Base-by-base conservation (phyloP, 2,329 filamentous ascomycete species). In the Rosellinia necatrix region DNA sequence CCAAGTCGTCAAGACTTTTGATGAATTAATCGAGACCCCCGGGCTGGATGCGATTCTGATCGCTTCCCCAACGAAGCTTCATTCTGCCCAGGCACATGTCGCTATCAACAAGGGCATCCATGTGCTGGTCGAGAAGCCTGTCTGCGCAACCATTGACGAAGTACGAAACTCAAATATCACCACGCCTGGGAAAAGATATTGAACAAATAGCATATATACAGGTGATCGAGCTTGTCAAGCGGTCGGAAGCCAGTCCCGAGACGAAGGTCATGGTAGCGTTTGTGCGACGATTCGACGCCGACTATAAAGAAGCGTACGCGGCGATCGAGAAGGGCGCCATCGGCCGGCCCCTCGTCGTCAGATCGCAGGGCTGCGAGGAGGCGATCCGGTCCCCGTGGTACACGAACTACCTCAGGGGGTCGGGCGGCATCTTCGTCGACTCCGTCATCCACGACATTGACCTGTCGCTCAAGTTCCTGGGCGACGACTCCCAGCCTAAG, bases 261-360 rank as follows among this genome's bases (percentile, higher is more conserved):
- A 48, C 44, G 6, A 48, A 48, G n/a, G 21, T 48, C 32, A 48
- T 48, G 44, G 44, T 48, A 27, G 44, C 44, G 2, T 48, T 48
- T 12, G 44, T 48, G 22, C 44, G 44, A 19, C 13, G 44, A 27
- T 48, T 48, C 10, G 44, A 48, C 8, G 44, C 44, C 30, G 32
- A 48, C 7, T 37, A 48, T 13, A 27, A 25, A 24, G 44, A 48
- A 13, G 44, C 44, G 13, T 37, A 21, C 13, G 44, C 30, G 3
- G 44, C 44, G 15, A 48, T 48, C 13, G 30, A 48, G 13, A 48
- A 37, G 32, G 44, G 32, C 5, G 44, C 44, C 3, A 48, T 48
- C n/a, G 44, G 44, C 2, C 35, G 27, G 27, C 44, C 44, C 17
- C 44, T 48, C 19, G 4, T 48, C 6, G n/a, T 48, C 6, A 35